Evolutionary conservation across 2,329 filamentous ascomycete species (phyloP), one percentile per base, ranked within the genome.

Genomic region (Chaetothyriales sp.): DNA sequence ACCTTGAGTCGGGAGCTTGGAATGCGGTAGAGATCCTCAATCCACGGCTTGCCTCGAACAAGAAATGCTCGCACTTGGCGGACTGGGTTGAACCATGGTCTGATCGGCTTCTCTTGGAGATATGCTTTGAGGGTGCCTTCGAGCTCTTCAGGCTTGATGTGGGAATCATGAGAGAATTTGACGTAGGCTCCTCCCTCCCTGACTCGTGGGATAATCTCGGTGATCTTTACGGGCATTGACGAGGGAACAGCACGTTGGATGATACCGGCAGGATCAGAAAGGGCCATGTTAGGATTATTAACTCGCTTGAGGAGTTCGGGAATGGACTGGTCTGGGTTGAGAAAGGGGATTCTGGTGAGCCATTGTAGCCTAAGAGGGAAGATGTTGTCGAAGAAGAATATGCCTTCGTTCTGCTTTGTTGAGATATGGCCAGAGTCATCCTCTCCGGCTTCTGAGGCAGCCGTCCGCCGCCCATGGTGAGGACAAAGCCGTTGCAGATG

Each of bases 131-230:
- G 70, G 2, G 72, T 73, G 18, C 71, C 73, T 69, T 83, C 81
- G 13, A 87, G 73, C 25, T 81, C 76, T 18, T 71, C 69, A 2
- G 74, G 65, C 8, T 69, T 66, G 4, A 73, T 63, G 8, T 67
- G 65, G 18, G 70, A 60, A 59, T 74, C 72, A 58, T 78, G 78
- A 15, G 76, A 77, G 64, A 94, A 89, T 66, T 94, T 95, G 66
- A 97, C 82, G 65, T 94, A 97, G 0, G 87, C 88, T 10, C 92
- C 92, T 15, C 92, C 92, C 64, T 98, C 92, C 62, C 94, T 89
- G 25, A 94, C 73, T 2, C 89, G 78, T 0, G 89, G 89, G 18
- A 95, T 67, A 15, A 95, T 83, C 62, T 94, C 84, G 2, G 82
- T 86, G 46, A 95, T 80, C 53, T 83, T 81, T 47, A 94, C 71